Conservation (phyloP, 371 early-diverging fungal species). For the Rhizopus arrhizus region DNA sequence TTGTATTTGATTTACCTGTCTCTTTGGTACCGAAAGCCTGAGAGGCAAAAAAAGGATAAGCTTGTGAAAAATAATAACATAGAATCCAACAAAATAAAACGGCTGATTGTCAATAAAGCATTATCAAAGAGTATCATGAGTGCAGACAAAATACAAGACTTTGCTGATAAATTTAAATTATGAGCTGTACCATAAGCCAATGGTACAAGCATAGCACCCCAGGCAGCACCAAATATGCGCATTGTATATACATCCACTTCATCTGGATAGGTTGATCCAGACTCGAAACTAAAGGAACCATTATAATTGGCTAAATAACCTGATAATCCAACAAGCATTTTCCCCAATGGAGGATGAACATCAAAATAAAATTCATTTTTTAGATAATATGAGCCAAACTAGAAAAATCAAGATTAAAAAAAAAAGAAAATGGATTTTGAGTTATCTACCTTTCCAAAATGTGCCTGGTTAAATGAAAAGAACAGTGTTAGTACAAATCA, state of each 20-base stretch:
- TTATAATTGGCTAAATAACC: slow-evolving; percentile 90
- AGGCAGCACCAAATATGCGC: slow-evolving; percentile 88
- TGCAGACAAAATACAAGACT: slow-evolving; percentile 70
- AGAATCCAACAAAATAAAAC: slow-evolving; percentile 98
- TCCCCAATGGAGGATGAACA: slow-evolving; percentile 99
- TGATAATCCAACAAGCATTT: slow-evolving; percentile 94
- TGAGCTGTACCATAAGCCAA: slow-evolving; percentile 89
- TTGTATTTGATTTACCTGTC: slow-evolving; percentile 43
- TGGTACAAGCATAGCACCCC: slow-evolving; percentile 93
- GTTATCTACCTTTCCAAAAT: slow-evolving; percentile 79
- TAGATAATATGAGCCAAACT: slow-evolving; percentile 94
- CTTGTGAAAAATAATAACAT: slow-evolving; percentile 95
- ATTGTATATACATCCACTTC: slow-evolving; percentile 86
- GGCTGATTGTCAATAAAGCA: slow-evolving; percentile 85
- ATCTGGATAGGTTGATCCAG: slow-evolving; percentile 83
- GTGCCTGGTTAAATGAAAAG: slow-evolving; percentile 61
- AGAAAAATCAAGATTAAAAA: neutral
- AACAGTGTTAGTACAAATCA: neutral
- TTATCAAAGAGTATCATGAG: slow-evolving; percentile 83
- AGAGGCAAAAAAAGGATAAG: slow-evolving; percentile 73
- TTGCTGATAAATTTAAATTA: slow-evolving; percentile 69
- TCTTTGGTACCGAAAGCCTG: slow-evolving; percentile 68
- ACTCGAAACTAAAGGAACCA: slow-evolving; percentile 90
- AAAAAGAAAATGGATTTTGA: neutral
- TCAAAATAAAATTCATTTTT: slow-evolving; percentile 96